These are phyloP conservation scores for Leishmania aethiopica DNA, from an alignment of 208 protist genomes.

Conservation along the genomic window DNA sequence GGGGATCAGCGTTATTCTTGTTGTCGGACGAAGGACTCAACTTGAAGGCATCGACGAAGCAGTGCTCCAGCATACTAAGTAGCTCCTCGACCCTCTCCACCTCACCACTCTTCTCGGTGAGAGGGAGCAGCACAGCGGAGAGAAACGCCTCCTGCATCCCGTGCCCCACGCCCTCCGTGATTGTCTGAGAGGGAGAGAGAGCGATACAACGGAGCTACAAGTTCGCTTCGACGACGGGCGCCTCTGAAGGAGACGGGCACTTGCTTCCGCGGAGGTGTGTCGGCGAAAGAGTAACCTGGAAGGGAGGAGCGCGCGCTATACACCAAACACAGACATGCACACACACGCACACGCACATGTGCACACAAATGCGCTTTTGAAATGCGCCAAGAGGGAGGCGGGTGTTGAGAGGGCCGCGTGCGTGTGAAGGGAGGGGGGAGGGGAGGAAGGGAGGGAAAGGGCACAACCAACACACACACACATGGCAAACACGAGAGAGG, in stretches of 20 bases:
- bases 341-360: not conserved
- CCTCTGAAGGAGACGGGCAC: not conserved
- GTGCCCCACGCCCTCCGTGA: too few species aligned
- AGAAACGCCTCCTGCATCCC: constrained; percentile 16
- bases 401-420: not conserved
- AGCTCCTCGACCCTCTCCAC: constrained; percentile 44
- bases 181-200: not conserved
- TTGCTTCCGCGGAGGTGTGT: not conserved
- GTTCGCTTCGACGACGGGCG: not conserved
- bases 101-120: constrained; percentile 47
- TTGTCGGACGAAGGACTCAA: constrained; percentile 6
- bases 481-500: not conserved
- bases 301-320: not conserved
- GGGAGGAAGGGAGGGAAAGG: not conserved
- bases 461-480: too few species aligned
- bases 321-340: not conserved
- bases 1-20: not conserved
- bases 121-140: constrained; percentile 20
- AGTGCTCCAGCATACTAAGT: constrained; percentile 66
- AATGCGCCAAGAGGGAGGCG: not conserved
- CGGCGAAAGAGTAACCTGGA: not conserved
- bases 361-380: not conserved
- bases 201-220: not conserved
- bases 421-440: not conserved
- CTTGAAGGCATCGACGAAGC: constrained; percentile 67